Evolutionary conservation across 129 eudicot genomes (phyloP).

Genomic region (Arctium minus): DNA sequence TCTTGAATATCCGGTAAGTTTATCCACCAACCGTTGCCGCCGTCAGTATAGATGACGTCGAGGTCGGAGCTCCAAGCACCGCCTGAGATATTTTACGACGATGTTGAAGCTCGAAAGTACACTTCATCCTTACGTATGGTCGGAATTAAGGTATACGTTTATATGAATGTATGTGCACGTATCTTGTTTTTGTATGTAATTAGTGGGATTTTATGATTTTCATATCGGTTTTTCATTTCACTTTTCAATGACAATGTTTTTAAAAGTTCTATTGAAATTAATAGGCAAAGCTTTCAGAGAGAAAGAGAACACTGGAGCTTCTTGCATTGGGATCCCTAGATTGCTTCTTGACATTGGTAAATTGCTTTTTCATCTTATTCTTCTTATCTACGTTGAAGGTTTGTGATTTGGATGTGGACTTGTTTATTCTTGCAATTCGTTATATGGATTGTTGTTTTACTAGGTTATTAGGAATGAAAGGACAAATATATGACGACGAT

Average conservation of each 20-base stretch:
- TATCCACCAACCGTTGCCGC: background rate
- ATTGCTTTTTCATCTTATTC: background rate
- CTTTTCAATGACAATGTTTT: background rate
- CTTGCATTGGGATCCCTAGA: slow-evolving; percentile 82
- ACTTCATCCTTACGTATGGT: slow-evolving; percentile 97
- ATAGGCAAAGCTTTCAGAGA: slow-evolving; percentile 73
- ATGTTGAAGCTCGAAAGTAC: slow-evolving; percentile 93
- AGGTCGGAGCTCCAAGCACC: slow-evolving; percentile 97
- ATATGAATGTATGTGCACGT: background rate
- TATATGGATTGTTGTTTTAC: background rate
- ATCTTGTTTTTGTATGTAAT: background rate
- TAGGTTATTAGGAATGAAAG: background rate
- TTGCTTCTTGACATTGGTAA: slow-evolving; percentile 92
- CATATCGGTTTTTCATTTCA: background rate
- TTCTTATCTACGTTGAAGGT: background rate
- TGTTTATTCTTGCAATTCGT: background rate
- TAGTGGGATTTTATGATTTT: background rate
- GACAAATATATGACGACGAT: background rate
- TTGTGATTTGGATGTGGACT: background rate
- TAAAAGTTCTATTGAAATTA: background rate
- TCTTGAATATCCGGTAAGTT: too few species aligned
- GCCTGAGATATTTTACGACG: slow-evolving; percentile 93
- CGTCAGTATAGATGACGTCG: slow-evolving; percentile 41
- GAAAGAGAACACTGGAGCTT: slow-evolving; percentile 81
- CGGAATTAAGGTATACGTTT: slow-evolving; percentile 70